Evolutionary conservation across 352 stramenopile genomes (phyloP), one percentile per base, ranked within the genome.

Genomic region (Pythium apleroticum): DNA sequence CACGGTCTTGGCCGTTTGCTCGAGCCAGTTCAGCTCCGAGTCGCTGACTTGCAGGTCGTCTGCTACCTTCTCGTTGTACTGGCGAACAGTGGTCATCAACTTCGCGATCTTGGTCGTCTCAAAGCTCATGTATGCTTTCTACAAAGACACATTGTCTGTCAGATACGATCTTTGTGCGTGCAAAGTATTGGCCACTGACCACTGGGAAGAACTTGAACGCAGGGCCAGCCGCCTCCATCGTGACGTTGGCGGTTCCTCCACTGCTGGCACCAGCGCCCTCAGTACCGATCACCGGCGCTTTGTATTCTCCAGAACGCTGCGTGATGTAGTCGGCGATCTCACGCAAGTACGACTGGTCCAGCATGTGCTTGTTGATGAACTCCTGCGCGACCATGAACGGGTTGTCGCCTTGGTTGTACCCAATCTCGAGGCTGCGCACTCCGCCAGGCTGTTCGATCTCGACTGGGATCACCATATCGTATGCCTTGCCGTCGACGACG

Each of bases 321-420:
- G 88, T 93, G 52, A 99, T 98, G 72, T 98, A 99, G 73, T 99
- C 96, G 0, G 96, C 96, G 69, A 99, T 98, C 74, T 95, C 78
- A 19, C 77, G 75, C 45, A 98, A 76, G 74, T 99, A 97, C 52
- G 81, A 73, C 69, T 99, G 93, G 39, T 97, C 88, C 11, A 99
- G 76, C 75, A 96, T 86, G 78, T 99, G 83, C 71, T 96, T 94
- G 81, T 98, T 91, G 72, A 99, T 98, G 72, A 99, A 99, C 31
- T 85, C 73, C 73, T 99, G 96, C 5, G 97, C 96, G 10, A 96
- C 90, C 8, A 96, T 88, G 74, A 98, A 99, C 31, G 96, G 95
- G 78, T 98, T 99, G 59, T 99, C 93, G 9, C 94, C 96, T 75
- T 97, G 97, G 67, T 99, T 99, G 84, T 98, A 99, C 17, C 96